Evolutionary conservation across 225 moss, liverwort and hornwort genomes (phyloP).

Genomic region (Polytrichum formosum): DNA sequence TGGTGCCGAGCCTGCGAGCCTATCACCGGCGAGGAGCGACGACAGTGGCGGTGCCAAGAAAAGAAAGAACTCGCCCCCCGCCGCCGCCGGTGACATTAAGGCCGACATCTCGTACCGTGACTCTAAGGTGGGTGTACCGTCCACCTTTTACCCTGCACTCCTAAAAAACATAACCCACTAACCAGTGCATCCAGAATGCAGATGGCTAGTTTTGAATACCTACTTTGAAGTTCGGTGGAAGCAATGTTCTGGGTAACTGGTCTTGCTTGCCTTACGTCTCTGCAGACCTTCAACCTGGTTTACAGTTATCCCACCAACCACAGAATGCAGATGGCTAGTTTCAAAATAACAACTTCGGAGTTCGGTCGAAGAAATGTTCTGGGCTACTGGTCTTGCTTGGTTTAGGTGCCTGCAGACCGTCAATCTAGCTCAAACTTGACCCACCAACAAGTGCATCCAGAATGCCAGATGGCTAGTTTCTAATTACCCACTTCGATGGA

Average conservation of each 20-base stretch:
- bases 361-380: background rate
- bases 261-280: no score
- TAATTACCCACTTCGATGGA: no score
- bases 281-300: background rate
- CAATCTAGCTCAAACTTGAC: no score
- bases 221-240: background rate
- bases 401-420: no score
- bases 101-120: background rate
- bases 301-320: no score
- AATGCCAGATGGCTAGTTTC: no score
- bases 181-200: background rate
- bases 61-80: conserved; percentile 3
- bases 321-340: no score
- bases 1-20: conserved; percentile 11
- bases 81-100: conserved; percentile 11
- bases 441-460: no score
- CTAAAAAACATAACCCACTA: background rate
- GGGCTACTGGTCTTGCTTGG: no score
- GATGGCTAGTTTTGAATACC: background rate
- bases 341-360: background rate
- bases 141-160: background rate
- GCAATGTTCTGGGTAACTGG: background rate
- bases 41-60: conserved; percentile 11
- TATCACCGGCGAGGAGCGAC: conserved; percentile 9
- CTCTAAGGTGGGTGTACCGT: background rate